A percentile compares a stretch with the other conserved stretches of the same genome.
These are phyloP conservation scores for Clonostachys chloroleuca DNA, from an alignment of 2,329 filamentous ascomycete genomes.

Conservation along the genomic window DNA sequence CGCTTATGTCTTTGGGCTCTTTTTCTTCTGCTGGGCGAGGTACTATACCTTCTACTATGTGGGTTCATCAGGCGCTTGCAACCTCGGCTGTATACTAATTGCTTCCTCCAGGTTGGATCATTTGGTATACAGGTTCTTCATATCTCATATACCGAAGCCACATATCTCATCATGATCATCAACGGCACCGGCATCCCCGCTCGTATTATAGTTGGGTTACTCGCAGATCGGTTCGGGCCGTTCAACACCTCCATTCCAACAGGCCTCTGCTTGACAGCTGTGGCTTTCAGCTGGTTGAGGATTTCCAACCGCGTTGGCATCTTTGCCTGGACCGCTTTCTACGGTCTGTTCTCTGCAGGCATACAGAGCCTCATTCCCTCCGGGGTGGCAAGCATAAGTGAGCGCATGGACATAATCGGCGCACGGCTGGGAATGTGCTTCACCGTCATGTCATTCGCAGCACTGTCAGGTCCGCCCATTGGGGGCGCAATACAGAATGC, in stretches of 20 bases:
- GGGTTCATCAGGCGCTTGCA: constrained; percentile 9
- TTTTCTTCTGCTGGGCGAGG: constrained; percentile 18
- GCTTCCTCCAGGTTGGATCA: no score
- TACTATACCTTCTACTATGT: constrained; percentile 24
- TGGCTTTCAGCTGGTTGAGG: constrained; percentile 52
- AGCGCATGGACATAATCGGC: constrained; percentile 45
- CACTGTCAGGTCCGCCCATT: constrained; percentile 48
- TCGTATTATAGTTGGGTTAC: constrained; percentile 49
- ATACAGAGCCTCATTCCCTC: constrained; percentile 36
- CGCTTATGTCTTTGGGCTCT: constrained; percentile 26
- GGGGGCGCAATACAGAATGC: constrained; percentile 42
- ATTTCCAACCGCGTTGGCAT: constrained; percentile 43
- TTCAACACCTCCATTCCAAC: constrained; percentile 53
- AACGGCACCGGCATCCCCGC: constrained; percentile 56
- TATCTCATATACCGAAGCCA: constrained; percentile 32
- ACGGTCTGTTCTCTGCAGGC: constrained; percentile 54
- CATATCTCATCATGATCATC: constrained; percentile 56
- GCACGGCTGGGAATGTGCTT: constrained; percentile 56
- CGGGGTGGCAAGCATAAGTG: constrained; percentile 46
- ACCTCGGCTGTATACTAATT: no score
- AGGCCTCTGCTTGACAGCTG: constrained; percentile 26
- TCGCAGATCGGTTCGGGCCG: constrained; percentile 52
- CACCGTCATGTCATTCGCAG: constrained; percentile 47
- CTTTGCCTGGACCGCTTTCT: constrained; percentile 55
- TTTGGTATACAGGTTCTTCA: no score